phyloP scores from a whole-genome alignment of 805 yeast genomes.

The Sugiyamaella chiloensis region DNA sequence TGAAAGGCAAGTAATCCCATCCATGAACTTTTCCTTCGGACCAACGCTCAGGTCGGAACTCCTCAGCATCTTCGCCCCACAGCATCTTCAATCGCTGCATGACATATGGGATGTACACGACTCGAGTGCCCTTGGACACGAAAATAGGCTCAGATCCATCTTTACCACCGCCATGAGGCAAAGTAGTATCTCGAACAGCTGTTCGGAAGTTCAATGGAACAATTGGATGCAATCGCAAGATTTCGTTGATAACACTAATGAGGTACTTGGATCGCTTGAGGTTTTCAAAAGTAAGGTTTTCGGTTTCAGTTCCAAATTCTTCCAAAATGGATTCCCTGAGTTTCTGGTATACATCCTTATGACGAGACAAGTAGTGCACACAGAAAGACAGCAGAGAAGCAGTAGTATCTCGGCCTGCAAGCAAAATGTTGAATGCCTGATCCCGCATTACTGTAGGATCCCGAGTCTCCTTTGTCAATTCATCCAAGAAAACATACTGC shows the following conservation, averaged over 20 bases:
- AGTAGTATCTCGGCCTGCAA: conserved; percentile 58
- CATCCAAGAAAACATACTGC: conserved; percentile 47
- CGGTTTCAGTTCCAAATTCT: conserved; percentile 34
- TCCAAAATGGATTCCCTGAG: conserved; percentile 40
- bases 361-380: conserved; percentile 45
- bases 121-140: conserved; percentile 43
- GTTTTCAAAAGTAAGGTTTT: conserved; percentile 41
- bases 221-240: conserved; percentile 49
- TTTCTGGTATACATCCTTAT: conserved; percentile 32
- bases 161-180: conserved; percentile 52
- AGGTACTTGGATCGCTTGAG: conserved; percentile 48
- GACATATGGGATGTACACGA: conserved; percentile 39
- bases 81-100: conserved; percentile 42
- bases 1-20: conserved; percentile 52
- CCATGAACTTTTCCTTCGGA: conserved; percentile 34
- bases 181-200: conserved; percentile 44
- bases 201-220: conserved; percentile 50
- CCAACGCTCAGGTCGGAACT: conserved; percentile 40
- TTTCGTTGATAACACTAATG: conserved; percentile 47
- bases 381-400: conserved; percentile 48
- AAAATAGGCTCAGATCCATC: conserved; percentile 39
- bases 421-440: conserved; percentile 48
- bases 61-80: conserved; percentile 43
- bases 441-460: conserved; percentile 48
- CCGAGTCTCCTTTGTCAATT: conserved; percentile 48